Conservation (phyloP, 306 rosid genomes). For the Acacia confusa region DNA sequence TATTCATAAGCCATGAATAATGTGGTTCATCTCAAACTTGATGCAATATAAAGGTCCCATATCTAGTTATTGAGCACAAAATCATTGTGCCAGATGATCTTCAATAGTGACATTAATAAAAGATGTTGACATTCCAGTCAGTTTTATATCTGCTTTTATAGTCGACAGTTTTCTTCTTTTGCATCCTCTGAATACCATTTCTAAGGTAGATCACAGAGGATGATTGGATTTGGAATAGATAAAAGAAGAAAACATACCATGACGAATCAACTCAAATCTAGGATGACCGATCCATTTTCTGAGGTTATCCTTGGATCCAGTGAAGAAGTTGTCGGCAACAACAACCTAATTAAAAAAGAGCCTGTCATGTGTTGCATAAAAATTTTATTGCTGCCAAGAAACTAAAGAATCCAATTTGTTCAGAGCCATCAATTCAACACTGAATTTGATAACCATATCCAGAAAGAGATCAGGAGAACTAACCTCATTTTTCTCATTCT, state of each 20-base stretch:
- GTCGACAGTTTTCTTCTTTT: background rate
- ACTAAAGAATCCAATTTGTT: background rate
- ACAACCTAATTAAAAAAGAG: slow-evolving; percentile 46
- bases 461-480: slow-evolving; percentile 8
- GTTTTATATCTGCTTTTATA: background rate
- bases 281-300: slow-evolving; percentile 76
- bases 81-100: background rate
- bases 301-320: slow-evolving; percentile 74
- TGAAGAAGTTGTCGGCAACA: slow-evolving; percentile 74
- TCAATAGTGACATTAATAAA: background rate
- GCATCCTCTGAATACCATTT: background rate
- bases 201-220: background rate
- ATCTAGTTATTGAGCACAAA: background rate
- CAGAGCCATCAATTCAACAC: background rate
- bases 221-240: background rate
- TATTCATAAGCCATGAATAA: background rate
- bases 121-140: background rate
- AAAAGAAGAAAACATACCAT: slow-evolving; percentile 44
- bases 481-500: slow-evolving; percentile 75
- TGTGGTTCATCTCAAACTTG: background rate
- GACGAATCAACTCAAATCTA: slow-evolving; percentile 76
- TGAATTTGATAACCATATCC: background rate
- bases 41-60: background rate
- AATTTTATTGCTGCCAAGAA: background rate
- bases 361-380: background rate